Conservation (phyloP, 2,329 filamentous ascomycete species). For the Teratosphaeria epicoccoides region DNA sequence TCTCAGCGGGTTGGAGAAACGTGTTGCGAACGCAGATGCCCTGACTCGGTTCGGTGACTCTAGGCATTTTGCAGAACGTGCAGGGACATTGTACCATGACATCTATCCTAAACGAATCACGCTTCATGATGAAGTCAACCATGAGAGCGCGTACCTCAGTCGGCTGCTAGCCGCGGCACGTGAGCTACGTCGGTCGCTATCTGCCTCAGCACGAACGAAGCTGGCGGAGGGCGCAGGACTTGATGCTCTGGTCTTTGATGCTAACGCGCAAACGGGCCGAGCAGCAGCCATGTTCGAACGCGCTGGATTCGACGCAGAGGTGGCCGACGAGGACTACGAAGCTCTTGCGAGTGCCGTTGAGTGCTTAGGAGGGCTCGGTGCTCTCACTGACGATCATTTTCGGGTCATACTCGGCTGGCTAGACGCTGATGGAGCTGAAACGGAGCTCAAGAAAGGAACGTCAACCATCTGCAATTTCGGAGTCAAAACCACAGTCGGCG, state of each 20-base stretch:
- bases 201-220: conserved; percentile 11
- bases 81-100: background rate
- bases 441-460: background rate
- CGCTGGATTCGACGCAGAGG: conserved; percentile 64
- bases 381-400: conserved; percentile 41
- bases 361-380: conserved; percentile 47
- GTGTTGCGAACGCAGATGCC: conserved; percentile 53
- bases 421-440: conserved; percentile 27
- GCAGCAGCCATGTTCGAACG: conserved; percentile 70
- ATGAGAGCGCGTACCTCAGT: conserved; percentile 1
- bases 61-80: background rate
- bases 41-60: conserved; percentile 3
- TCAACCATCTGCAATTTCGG: conserved; percentile 62
- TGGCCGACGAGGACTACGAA: conserved; percentile 71
- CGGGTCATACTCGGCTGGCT: conserved; percentile 41
- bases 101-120: conserved; percentile 3
- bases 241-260: conserved; percentile 2
- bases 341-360: conserved; percentile 61
- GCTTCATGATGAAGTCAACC: background rate
- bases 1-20: conserved; percentile 65
- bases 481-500: conserved; percentile 60
- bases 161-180: conserved; percentile 14
- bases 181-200: conserved; percentile 13
- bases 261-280: conserved; percentile 39
- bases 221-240: conserved; percentile 38